phyloP scores from a whole-genome alignment of 78 protist species.

The Dictyostelium discoideum region DNA sequence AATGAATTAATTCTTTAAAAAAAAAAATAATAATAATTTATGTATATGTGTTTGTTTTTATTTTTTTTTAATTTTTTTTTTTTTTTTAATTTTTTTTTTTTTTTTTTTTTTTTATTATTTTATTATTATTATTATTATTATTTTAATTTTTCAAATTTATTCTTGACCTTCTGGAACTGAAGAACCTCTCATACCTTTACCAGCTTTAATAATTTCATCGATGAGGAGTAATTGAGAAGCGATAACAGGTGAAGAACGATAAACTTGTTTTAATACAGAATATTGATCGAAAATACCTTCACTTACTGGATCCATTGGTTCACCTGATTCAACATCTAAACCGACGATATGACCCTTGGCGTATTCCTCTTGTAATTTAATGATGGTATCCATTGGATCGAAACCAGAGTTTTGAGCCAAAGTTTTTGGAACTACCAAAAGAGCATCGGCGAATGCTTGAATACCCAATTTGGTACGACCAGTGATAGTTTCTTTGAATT shows the following conservation, averaged over 20 bases:
- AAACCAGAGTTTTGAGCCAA: slow-evolving; percentile 98
- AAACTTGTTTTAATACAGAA: slow-evolving; percentile 96
- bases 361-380: slow-evolving; percentile 90
- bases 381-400: slow-evolving; percentile 94
- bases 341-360: slow-evolving; percentile 91
- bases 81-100: neutral
- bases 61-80: neutral
- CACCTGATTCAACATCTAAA: slow-evolving; percentile 85
- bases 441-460: slow-evolving; percentile 98
- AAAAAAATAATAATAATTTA: neutral
- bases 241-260: slow-evolving; percentile 89
- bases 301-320: slow-evolving; percentile 89
- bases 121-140: neutral
- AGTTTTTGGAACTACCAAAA: slow-evolving; percentile 98
- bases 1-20: slow-evolving; percentile 44
- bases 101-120: neutral
- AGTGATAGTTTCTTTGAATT: slow-evolving; percentile 82
- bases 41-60: neutral
- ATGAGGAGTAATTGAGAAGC: slow-evolving; percentile 97
- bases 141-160: neutral
- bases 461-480: slow-evolving; percentile 93
- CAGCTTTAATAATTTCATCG: slow-evolving; percentile 99
- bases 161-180: slow-evolving; percentile 65
- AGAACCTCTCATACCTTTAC: slow-evolving; percentile 82
- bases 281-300: slow-evolving; percentile 98